Base-by-base conservation (phyloP, 2,329 filamentous ascomycete species). In the Arthrobotrys iridis region DNA sequence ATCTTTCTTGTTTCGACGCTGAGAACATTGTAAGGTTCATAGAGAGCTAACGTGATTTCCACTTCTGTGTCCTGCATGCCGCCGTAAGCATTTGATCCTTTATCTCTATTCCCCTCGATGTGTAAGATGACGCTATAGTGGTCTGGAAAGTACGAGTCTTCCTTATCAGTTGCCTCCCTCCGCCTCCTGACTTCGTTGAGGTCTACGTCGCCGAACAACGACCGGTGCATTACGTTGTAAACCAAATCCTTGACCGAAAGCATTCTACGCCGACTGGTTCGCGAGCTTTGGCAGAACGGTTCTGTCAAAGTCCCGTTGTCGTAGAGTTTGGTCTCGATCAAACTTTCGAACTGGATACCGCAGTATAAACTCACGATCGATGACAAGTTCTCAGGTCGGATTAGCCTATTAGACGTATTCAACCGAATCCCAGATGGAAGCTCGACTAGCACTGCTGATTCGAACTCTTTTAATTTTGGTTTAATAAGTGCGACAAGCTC, bases 201-300 rank as follows among this genome's bases (percentile, higher is more conserved):
- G 26, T 71, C 66, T 2, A 15, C 22, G 22, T 71, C 66, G 4
- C 58, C 66, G 20, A 63, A 64, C 7, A 64, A 43, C 3, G 58
- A 63, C 26, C 66, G 35, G 20, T 71, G 66, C 66, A 71, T 71
- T 2, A 71, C 66, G 24, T 71, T 71, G 24, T 71, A 71, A 6
- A 64, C 66, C 33, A 71, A 10, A 58, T 71, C 66, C 28, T 71
- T 71, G 6, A 71, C 66, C 8, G 66, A 59, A 11, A 71, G 48
- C 66, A 71, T 71, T n/a, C 62, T 71, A n/a, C 66, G 43, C n/a
- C 66, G 26, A 26, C 66, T 71, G 3, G 48, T 64, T 6, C 66
- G 26, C 0, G 66, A 57, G 28, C 66, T 71, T 7, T 62, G 45
- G 13, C 46, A 64, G 22, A 40, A 71, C 3, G 45, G 57, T 3